phyloP scores from a whole-genome alignment of 768 basidiomycete species.

The Glaciozyma martinii region DNA sequence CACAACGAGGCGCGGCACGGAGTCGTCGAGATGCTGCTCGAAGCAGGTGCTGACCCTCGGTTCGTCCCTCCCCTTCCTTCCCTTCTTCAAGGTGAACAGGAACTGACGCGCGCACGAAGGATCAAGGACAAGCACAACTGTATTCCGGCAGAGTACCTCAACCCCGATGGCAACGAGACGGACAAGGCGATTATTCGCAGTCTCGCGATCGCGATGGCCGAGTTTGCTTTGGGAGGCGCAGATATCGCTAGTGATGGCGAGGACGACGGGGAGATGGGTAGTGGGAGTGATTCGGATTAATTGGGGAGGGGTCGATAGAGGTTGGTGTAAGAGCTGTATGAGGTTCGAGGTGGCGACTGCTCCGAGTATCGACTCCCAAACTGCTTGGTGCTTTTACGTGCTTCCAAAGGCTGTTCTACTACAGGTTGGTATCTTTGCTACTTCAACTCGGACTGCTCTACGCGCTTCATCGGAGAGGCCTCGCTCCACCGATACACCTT shows the following conservation, averaged over 20 bases:
- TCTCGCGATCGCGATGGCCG: conserved; percentile 41
- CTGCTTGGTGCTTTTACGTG: no score
- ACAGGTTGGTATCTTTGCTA: no score
- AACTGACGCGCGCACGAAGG: conserved; percentile 40
- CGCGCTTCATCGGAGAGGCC: conserved; percentile 1
- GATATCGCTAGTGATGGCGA: conserved; percentile 58
- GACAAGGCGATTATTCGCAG: conserved; percentile 45
- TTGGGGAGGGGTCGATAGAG: no score
- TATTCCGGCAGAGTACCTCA: conserved; percentile 51
- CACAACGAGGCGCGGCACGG: conserved; percentile 50
- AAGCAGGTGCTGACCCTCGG: conserved; percentile 68
- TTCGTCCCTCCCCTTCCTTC: conserved; percentile 37
- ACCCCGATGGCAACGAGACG: conserved; percentile 49
- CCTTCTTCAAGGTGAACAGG: not conserved
- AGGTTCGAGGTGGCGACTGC: no score
- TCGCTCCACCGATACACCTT: conserved; percentile 58
- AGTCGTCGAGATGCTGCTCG: conserved; percentile 58
- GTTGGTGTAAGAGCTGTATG: no score
- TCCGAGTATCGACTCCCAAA: no score
- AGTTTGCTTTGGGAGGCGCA: conserved; percentile 48
- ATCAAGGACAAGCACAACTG: conserved; percentile 64
- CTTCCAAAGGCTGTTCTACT: no score
- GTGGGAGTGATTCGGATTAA: conserved; percentile 23
- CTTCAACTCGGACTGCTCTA: not conserved
- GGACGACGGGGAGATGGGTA: conserved; percentile 16